Base-by-base conservation (phyloP, 192 early-diverging fungal species). In the Allomyces javanicus region DNA sequence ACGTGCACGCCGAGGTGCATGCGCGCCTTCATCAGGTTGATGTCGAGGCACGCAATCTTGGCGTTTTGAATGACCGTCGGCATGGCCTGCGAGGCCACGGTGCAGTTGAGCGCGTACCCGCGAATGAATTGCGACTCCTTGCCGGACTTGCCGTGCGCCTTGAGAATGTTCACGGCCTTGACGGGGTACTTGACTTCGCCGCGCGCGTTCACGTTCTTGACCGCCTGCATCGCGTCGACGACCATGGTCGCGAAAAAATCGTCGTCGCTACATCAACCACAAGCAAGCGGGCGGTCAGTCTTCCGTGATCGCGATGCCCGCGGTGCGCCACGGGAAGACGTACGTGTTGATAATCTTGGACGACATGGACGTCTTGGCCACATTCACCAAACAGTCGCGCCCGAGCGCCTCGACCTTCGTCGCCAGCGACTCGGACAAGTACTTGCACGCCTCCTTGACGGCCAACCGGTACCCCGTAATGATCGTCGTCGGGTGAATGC, bases 1-100 rank as follows among this genome's bases (percentile, higher is more conserved):
- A 99, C 94, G 72, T 97, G 89, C 62, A 99, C 92, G 63, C 96
- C 96, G 55, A 99, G 75, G 75, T 91, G 87, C 96, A 99, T 96
- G 67, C 94, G 84, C 14, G 91, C 88, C 79, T 95, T 97, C 77
- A 94, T 92, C 62, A 99, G 82, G 82, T 99, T 96, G 78, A 99
- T 94, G 73, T 99, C 96, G 64, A 99, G 78, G 68, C 91, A 94
- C 17, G 95, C 91, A 78, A 99, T 96, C 78, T 93, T 93, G 61
- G 96, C 93, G 67, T 85, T 86, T 21, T 73, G 77, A 66, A 99
- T 79, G 64, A 79, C 81, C 61, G 87, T 96, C 71, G 86, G 88
- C 85, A 99, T 94, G 58, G 93, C 94, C 77, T 95, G 90, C 63
- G 91, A 87, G 24, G 93, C 93, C 24, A 99, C 89, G 7, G 95